Evolutionary conservation across 345 rosid species (phyloP).

Genomic region (Populus euphratica): DNA sequence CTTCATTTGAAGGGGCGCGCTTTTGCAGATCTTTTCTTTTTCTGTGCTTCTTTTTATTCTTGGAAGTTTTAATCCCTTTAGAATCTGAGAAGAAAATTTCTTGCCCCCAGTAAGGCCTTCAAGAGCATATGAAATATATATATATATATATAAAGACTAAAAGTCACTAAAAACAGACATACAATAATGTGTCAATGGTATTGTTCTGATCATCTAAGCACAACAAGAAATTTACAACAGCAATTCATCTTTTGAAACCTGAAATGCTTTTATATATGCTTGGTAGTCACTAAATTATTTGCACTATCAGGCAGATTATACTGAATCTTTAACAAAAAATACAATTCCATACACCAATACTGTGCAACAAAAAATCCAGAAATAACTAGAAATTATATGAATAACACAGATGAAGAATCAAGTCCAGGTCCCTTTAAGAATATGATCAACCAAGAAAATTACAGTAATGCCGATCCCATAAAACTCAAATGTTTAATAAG

Average conservation of each 20-base stretch:
- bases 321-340: neutral
- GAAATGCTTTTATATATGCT: neutral
- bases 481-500: neutral
- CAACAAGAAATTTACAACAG: neutral
- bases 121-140: constrained; percentile 34
- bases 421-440: neutral
- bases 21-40: constrained; percentile 27
- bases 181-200: neutral
- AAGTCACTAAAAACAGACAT: neutral
- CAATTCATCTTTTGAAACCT: neutral
- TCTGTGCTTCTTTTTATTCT: constrained; percentile 25
- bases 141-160: neutral
- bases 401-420: neutral
- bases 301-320: neutral
- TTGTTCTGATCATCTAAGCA: neutral
- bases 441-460: neutral
- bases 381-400: neutral
- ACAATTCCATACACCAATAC: neutral
- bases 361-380: neutral
- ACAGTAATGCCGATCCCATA: neutral
- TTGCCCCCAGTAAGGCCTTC: constrained; percentile 35
- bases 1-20: constrained; percentile 4
- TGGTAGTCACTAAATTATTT: neutral
- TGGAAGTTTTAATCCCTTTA: constrained; percentile 20
- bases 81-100: constrained; percentile 19